Percentiles rank a stretch among this genome's conserved stretches.
Conservation (phyloP, 495 filamentous ascomycete genomes). For the Thermothielavioides terrestris region DNA sequence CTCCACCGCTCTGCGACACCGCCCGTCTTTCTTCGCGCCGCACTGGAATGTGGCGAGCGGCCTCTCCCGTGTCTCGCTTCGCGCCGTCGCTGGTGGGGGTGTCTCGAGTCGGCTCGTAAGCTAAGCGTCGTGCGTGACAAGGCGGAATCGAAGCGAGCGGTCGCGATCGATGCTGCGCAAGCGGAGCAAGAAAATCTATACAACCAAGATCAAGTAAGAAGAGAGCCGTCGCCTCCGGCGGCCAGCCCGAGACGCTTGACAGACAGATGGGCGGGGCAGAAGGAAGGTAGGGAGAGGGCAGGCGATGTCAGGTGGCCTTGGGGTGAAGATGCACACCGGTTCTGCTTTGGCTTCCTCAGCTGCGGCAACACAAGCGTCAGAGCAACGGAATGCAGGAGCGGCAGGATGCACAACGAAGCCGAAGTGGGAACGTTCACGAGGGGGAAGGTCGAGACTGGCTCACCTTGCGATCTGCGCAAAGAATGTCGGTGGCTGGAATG, state of each 20-base stretch:
- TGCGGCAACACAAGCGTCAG: constrained; percentile 6
- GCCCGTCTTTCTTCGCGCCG: background rate
- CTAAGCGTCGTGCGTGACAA: background rate
- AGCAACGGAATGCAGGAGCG: background rate
- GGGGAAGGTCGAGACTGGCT: background rate
- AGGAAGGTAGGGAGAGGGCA: background rate
- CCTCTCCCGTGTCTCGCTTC: constrained; percentile 8
- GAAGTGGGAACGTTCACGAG: background rate
- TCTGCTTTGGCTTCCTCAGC: background rate
- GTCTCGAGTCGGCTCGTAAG: background rate
- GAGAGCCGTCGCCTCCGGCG: constrained; percentile 1
- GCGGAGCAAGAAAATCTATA: background rate
- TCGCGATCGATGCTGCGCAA: background rate
- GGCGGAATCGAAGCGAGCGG: background rate
- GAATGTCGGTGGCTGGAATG: constrained; percentile 11
- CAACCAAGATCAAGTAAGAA: background rate
- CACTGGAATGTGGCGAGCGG: constrained; percentile 8
- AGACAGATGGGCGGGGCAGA: background rate
- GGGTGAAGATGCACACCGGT: too few relatives aligned
- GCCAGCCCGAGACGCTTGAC: background rate
- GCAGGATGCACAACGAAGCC: background rate
- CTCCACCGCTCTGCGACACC: too few relatives aligned
- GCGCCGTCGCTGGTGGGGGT: background rate
- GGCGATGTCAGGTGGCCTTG: too few relatives aligned
- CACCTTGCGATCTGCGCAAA: background rate